These are phyloP conservation scores for Podospora pseudopauciseta DNA, from an alignment of 495 filamentous ascomycete genomes.

Conservation along the genomic window DNA sequence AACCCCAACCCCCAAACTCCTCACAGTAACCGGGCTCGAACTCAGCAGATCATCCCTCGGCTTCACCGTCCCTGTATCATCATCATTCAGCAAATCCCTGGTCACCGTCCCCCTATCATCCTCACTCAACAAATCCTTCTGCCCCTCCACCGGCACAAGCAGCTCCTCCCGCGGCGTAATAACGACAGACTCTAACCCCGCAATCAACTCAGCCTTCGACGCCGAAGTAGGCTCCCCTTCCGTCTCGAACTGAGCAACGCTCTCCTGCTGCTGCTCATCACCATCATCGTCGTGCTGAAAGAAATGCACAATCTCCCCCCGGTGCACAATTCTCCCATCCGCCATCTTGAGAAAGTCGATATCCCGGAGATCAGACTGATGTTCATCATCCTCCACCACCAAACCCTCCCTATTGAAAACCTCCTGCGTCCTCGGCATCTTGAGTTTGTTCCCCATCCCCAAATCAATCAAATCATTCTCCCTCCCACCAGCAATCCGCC, in stretches of 20 bases:
- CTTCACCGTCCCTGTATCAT: not conserved
- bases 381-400: not conserved
- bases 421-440: not conserved
- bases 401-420: not conserved
- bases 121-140: not conserved
- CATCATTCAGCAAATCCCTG: not conserved
- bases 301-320: slow-evolving; percentile 32
- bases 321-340: slow-evolving; percentile 32
- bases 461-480: slow-evolving; percentile 4
- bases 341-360: slow-evolving; percentile 24
- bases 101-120: not conserved
- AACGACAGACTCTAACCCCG: not conserved
- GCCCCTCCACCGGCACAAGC: not conserved
- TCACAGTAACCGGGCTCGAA: not conserved
- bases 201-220: not conserved
- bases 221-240: not conserved
- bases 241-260: not conserved
- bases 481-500: slow-evolving; percentile 56
- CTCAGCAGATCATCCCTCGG: not conserved
- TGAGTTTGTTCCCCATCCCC: not conserved
- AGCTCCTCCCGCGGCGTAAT: not conserved
- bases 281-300: slow-evolving; percentile 31
- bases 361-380: slow-evolving; percentile 7
- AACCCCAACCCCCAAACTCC: not conserved
- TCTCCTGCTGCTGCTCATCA: slow-evolving; percentile 7